Evolutionary conservation across 768 basidiomycete species (phyloP), one percentile per base, ranked within the genome.

Genomic region (Pleurotus ostreatus): DNA sequence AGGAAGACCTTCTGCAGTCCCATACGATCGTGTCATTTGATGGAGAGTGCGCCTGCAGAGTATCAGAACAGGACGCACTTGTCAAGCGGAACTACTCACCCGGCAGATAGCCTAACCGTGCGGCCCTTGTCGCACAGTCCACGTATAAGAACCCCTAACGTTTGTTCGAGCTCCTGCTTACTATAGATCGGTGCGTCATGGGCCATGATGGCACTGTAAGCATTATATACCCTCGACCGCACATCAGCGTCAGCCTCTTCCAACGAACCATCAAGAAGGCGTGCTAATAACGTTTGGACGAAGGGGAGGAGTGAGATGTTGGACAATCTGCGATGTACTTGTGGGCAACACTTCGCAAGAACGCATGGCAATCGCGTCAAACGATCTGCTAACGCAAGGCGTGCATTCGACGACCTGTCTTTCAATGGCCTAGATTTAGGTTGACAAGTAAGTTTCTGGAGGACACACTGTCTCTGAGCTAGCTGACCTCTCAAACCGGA

Each of bases 21-120:
- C 71, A 47, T 78, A 77, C n/a, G 75, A 58, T 23, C 74, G 73
- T 40, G 83, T 63, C 5, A 86, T 64, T 12, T 77, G 76, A 8
- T 71, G 74, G 8, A 87, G 63, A 4, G 78, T 75, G 60, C 77
- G 77, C 4, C 83, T 85, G 59, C 38, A 26, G 15, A 12, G 46
- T 57, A 30, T 37, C 54, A 34, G 9, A 34, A 34, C 11, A 34
- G 30, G 30, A 11, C 30, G 30, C 9, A 11, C 3, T 34, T 9
- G 11, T 34, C 3, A 34, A 34, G 8, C 9, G 30, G 2, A 34
- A 34, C 8, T n/a, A 60, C 81, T 61, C 68, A 91, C 89, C 89
- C 90, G 51, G 89, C 86, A 59, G 76, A 72, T 13, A 92, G 65
- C 38, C 89, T 79, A 18, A 85, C 80, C 41, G 74, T 77, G 55